Evolutionary conservation across 345 rosid genomes (phyloP).

Genomic region (Bretschneidera sinensis): DNA sequence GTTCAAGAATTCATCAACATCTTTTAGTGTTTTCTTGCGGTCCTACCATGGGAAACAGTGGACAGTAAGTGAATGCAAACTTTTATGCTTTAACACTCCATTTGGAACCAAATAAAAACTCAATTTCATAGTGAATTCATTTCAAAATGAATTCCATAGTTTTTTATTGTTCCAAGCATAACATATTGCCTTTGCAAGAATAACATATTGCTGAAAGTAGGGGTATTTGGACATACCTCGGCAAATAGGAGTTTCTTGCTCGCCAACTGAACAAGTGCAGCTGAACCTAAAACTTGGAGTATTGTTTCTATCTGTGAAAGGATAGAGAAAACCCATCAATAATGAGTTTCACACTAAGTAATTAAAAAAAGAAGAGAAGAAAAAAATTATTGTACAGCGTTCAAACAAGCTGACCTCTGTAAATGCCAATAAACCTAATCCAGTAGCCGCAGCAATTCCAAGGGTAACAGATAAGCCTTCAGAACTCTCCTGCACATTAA

Average conservation of each 20-base stretch:
- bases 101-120: too few relatives aligned
- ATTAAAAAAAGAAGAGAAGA: too few relatives aligned
- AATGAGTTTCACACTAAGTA: too few relatives aligned
- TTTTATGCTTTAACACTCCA: background rate
- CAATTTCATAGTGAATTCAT: too few relatives aligned
- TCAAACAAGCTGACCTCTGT: slow-evolving; percentile 51
- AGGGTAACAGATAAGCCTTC: slow-evolving; percentile 54
- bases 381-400: too few relatives aligned
- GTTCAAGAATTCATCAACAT: slow-evolving; percentile 81
- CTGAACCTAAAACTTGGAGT: slow-evolving; percentile 90
- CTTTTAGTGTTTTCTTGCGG: slow-evolving; percentile 69
- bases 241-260: slow-evolving; percentile 87
- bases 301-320: slow-evolving; percentile 71
- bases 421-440: slow-evolving; percentile 69
- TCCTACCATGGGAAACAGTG: slow-evolving; percentile 44
- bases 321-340: slow-evolving; percentile 14
- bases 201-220: too few relatives aligned
- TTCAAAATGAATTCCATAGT: too few relatives aligned
- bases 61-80: slow-evolving; percentile 2
- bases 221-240: slow-evolving; percentile 53
- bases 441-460: slow-evolving; percentile 74
- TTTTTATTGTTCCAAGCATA: too few relatives aligned
- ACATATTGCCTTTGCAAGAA: too few relatives aligned
- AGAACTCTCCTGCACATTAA: slow-evolving; percentile 54
- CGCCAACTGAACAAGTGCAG: slow-evolving; percentile 76